Evolutionary conservation across 176 grass and related monocot genomes (phyloP).

Genomic region (Tillandsia fasciculata): DNA sequence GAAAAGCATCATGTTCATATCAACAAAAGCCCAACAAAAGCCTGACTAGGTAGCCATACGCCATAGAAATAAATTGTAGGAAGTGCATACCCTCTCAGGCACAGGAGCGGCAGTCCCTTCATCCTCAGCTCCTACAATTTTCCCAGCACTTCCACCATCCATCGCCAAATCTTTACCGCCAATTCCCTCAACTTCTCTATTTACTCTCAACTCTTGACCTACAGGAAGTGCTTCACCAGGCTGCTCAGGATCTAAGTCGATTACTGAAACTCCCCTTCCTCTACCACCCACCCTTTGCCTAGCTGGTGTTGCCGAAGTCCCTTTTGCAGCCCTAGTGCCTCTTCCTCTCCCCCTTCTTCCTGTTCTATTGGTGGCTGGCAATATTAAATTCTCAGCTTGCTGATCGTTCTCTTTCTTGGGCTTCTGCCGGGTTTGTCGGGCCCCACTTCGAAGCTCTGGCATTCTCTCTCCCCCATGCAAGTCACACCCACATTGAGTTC

Average conservation of each 20-base stretch:
- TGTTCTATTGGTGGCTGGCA: conserved; percentile 36
- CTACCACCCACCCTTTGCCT: conserved; percentile 53
- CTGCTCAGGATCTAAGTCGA: conserved; percentile 77
- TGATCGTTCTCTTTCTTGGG: conserved; percentile 62
- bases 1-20: not conserved
- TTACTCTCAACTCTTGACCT: conserved; percentile 15
- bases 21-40: not conserved
- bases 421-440: conserved; percentile 68
- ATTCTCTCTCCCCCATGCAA: conserved; percentile 96
- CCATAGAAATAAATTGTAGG: not conserved
- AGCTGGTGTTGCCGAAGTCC: conserved; percentile 34
- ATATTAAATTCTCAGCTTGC: conserved; percentile 47
- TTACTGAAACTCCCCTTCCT: conserved; percentile 49
- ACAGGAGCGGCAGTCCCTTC: conserved; percentile 63
- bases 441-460: conserved; percentile 95
- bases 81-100: conserved; percentile 54
- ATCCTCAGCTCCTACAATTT: conserved; percentile 59
- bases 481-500: conserved; percentile 30
- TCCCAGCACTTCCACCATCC: conserved; percentile 79
- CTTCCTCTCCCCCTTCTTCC: conserved; percentile 70
- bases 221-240: conserved; percentile 46
- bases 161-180: conserved; percentile 48
- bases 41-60: not conserved
- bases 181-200: conserved; percentile 15
- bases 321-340: conserved; percentile 26